Evolutionary conservation across 2,329 filamentous ascomycete species (phyloP).

Genomic region (Pyrenochaeta sp.): DNA sequence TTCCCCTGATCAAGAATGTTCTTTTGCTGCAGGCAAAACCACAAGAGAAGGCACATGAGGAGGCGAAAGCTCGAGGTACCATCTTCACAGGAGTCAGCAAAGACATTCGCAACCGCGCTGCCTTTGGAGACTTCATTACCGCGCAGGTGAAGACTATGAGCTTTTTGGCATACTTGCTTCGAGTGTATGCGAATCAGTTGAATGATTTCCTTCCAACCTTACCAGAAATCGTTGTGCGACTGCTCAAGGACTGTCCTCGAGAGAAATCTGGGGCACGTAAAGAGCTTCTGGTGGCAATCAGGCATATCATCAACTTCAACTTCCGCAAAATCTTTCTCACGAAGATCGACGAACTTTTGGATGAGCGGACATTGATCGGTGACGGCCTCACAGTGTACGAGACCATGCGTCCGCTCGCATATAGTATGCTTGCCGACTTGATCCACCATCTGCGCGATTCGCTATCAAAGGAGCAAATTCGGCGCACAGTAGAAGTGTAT

Average conservation of each 20-base stretch:
- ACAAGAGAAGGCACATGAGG: slow-evolving; percentile 88
- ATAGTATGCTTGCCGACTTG: slow-evolving; percentile 97
- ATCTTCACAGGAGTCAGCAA: slow-evolving; percentile 94
- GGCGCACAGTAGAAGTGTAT: slow-evolving; percentile 95
- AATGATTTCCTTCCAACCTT: slow-evolving; percentile 86
- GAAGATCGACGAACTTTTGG: slow-evolving; percentile 93
- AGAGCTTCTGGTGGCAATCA: slow-evolving; percentile 92
- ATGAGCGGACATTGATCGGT: slow-evolving; percentile 92
- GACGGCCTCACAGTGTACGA: slow-evolving; percentile 97
- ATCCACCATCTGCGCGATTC: slow-evolving; percentile 96
- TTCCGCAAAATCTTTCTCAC: slow-evolving; percentile 93
- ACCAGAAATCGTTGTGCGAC: slow-evolving; percentile 86
- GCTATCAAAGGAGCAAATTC: slow-evolving; percentile 88
- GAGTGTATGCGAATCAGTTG: slow-evolving; percentile 86
- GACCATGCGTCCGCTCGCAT: slow-evolving; percentile 92
- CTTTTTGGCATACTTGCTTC: slow-evolving; percentile 90
- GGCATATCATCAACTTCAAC: slow-evolving; percentile 99
- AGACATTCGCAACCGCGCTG: slow-evolving; percentile 89
- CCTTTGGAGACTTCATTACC: slow-evolving; percentile 97
- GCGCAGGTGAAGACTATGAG: slow-evolving; percentile 99
- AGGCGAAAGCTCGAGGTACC: slow-evolving; percentile 79
- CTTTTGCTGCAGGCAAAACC: slow-evolving; percentile 88
- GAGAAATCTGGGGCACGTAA: slow-evolving; percentile 95
- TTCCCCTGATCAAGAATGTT: slow-evolving; percentile 91
- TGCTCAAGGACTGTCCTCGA: slow-evolving; percentile 91